These are phyloP conservation scores for Cladosporium sp. DNA, from an alignment of 2,329 filamentous ascomycete genomes.

Conservation along the genomic window DNA sequence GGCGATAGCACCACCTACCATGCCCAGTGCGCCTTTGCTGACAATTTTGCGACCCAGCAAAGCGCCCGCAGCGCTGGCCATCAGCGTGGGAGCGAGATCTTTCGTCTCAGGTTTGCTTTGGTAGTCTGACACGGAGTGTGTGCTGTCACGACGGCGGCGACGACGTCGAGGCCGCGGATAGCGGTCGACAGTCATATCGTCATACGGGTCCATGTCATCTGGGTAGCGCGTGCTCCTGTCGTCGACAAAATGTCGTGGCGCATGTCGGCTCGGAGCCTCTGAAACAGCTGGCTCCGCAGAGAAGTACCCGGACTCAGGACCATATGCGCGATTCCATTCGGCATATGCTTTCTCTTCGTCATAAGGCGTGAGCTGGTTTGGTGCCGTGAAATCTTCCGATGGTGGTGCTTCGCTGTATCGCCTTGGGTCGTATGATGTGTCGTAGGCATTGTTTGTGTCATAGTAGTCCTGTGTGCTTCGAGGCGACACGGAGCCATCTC, in stretches of 20 bases:
- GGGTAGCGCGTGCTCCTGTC: neutral
- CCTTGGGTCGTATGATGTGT: neutral
- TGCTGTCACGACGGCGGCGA: constrained; percentile 38
- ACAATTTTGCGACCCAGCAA: constrained; percentile 9
- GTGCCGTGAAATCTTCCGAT: neutral
- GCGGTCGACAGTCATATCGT: constrained; percentile 45
- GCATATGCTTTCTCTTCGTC: constrained; percentile 14
- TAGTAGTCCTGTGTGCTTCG: neutral
- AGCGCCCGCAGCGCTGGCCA: constrained; percentile 6
- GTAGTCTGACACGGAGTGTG: constrained; percentile 46
- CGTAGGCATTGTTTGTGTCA: neutral
- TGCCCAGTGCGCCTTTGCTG: constrained; percentile 8
- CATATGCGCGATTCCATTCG: constrained; percentile 12
- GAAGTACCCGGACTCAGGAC: neutral
- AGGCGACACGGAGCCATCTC: neutral
- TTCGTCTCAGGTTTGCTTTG: neutral
- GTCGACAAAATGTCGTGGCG: neutral
- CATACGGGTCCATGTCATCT: constrained; percentile 35
- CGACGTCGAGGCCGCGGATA: constrained; percentile 52
- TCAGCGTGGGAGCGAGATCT: constrained; percentile 5
- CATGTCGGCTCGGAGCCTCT: neutral
- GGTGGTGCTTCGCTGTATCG: neutral
- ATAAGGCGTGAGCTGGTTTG: constrained; percentile 12
- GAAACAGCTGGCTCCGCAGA: constrained; percentile 20
- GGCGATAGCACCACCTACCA: constrained; percentile 11